These are phyloP conservation scores for Aureobasidium sp. DNA, from an alignment of 2,329 filamentous ascomycete species.

Conservation along the genomic window DNA sequence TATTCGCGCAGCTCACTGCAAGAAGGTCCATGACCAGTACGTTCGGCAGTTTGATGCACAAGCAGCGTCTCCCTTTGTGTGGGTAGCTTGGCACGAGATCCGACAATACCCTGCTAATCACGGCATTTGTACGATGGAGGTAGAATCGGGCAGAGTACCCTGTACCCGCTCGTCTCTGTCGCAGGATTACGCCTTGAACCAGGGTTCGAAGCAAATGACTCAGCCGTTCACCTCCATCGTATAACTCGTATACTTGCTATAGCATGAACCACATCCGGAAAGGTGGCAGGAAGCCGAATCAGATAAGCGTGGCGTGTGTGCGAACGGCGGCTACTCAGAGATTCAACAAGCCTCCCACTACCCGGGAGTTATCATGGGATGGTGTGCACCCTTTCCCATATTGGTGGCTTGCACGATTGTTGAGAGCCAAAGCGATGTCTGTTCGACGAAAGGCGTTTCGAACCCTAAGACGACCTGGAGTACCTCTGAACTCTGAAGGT, in stretches of 20 bases:
- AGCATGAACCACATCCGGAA: background rate
- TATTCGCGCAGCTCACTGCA: background rate
- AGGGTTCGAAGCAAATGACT: background rate
- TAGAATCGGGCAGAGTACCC: background rate
- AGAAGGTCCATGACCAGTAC: background rate
- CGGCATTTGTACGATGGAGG: too few relatives aligned
- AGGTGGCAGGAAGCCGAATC: background rate
- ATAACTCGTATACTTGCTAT: background rate
- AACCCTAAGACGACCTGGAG: too few relatives aligned
- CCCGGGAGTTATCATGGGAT: too few relatives aligned
- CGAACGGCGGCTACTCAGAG: too few relatives aligned
- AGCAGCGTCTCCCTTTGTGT: background rate
- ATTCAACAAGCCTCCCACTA: too few relatives aligned
- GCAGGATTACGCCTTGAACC: too few relatives aligned
- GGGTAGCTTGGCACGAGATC: background rate
- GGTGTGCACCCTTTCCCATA: background rate
- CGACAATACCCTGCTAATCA: background rate
- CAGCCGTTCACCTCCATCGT: background rate
- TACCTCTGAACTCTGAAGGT: background rate
- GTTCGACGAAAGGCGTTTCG: too few relatives aligned
- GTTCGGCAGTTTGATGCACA: background rate
- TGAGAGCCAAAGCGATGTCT: background rate
- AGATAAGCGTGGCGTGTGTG: background rate
- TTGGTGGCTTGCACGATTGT: background rate
- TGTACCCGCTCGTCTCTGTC: background rate